Percentiles rank a stretch among this genome's conserved stretches.
Evolutionary conservation across 176 grass and related monocot genomes (phyloP).

Genomic region (Cenchrus americanus): DNA sequence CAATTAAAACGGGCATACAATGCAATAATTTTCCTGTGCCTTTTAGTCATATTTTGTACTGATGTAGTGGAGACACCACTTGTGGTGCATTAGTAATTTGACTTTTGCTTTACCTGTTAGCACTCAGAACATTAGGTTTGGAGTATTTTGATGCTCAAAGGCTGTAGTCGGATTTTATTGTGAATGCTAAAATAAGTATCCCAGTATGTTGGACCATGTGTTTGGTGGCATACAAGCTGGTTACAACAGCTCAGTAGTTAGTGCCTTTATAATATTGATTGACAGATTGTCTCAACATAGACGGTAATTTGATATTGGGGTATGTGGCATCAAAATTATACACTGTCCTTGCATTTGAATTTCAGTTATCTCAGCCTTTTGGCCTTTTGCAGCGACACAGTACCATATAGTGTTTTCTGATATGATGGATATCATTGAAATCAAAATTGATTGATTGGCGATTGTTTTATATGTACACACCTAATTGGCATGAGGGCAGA

Average conservation of each 20-base stretch:
- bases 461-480: not conserved
- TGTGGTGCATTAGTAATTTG: not conserved
- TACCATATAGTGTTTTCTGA: not conserved
- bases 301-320: not conserved
- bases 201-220: not conserved
- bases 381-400: not conserved
- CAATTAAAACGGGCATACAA: not conserved
- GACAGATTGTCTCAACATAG: not conserved
- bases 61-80: not conserved
- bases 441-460: constrained; percentile 2
- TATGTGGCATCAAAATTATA: not conserved
- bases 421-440: constrained; percentile 12
- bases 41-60: not conserved
- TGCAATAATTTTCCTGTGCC: not conserved
- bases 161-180: not conserved
- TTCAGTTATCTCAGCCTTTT: not conserved
- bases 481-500: not conserved
- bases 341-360: not conserved
- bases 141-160: not conserved
- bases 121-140: not conserved
- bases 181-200: not conserved
- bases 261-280: not conserved
- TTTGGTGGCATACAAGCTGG: not conserved
- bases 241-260: not conserved
- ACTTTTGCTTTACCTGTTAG: not conserved